Percentiles rank a stretch among this genome's conserved stretches.
These are phyloP conservation scores for Vitis hybrid DNA, from an alignment of 177 flowering plant genomes.

Conservation along the genomic window DNA sequence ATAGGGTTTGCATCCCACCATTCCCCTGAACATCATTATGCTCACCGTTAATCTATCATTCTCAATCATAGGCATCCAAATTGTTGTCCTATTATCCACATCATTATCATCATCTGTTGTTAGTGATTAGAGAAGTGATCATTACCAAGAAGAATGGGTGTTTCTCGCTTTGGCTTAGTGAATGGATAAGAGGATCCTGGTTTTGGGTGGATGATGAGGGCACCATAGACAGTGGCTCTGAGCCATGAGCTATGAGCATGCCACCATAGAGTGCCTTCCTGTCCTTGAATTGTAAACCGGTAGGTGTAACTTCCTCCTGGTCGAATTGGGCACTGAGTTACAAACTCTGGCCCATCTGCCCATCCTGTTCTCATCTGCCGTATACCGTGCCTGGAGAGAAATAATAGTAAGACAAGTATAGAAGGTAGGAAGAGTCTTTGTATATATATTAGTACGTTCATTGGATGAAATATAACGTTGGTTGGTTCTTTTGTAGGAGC, in stretches of 20 bases:
- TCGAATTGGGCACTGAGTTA: conserved; percentile 90
- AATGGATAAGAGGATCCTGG: conserved; percentile 62
- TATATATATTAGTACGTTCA: too few species aligned
- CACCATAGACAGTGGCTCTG: conserved; percentile 90
- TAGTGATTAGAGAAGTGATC: neutral
- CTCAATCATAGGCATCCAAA: neutral
- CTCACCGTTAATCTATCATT: neutral
- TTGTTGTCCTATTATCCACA: neutral
- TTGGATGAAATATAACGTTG: too few species aligned
- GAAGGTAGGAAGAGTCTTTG: too few species aligned
- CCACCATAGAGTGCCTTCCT: conserved; percentile 98
- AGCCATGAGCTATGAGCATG: conserved; percentile 99
- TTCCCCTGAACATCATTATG: conserved; percentile 44
- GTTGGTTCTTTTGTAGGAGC: too few species aligned
- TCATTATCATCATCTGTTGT: neutral
- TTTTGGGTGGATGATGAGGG: conserved; percentile 67
- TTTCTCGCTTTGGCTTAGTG: conserved; percentile 65
- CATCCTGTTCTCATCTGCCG: conserved; percentile 81
- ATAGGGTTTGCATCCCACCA: conserved; percentile 89
- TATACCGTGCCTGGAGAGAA: conserved; percentile 70
- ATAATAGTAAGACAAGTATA: neutral
- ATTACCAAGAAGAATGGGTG: conserved; percentile 70
- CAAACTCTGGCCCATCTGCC: conserved; percentile 94
- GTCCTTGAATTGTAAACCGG: conserved; percentile 72
- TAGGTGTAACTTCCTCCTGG: conserved; percentile 90